phyloP scores from a whole-genome alignment of 192 early-diverging fungal genomes.

The Podila minutissima region DNA sequence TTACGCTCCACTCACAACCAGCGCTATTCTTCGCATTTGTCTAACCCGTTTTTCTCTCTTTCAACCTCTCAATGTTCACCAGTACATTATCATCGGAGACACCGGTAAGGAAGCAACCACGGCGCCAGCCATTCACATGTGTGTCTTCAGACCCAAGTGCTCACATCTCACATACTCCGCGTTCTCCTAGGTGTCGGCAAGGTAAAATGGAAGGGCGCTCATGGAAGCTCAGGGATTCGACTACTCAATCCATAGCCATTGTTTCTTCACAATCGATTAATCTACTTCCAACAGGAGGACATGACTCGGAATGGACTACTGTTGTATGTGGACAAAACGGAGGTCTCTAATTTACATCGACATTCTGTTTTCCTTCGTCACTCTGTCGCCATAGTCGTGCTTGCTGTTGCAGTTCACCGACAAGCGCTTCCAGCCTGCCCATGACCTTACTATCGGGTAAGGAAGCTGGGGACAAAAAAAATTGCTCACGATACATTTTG shows the following conservation, averaged over 20 bases:
- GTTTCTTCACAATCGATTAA: no score
- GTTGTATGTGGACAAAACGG: background rate
- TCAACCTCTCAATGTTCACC: conserved; percentile 35
- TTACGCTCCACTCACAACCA: background rate
- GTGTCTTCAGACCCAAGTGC: background rate
- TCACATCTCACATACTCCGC: conserved; percentile 1
- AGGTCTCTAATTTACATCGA: conserved; percentile 12
- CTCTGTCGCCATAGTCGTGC: conserved; percentile 61
- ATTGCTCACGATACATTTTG: no score
- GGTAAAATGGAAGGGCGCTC: conserved; percentile 49
- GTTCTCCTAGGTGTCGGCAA: conserved; percentile 76
- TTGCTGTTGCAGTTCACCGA: conserved; percentile 86
- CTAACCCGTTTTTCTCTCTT: background rate
- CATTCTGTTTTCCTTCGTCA: conserved; percentile 2
- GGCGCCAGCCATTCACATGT: background rate
- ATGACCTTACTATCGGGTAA: conserved; percentile 86
- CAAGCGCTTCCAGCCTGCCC: conserved; percentile 81
- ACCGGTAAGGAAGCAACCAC: conserved; percentile 60
- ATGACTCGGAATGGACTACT: no score
- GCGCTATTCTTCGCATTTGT: background rate
- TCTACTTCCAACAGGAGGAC: no score
- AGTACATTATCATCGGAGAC: conserved; percentile 90
- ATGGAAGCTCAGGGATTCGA: background rate
- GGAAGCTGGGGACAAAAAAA: no score
- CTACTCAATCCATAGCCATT: background rate